Base-by-base conservation (phyloP, 2,329 filamentous ascomycete genomes). In the Claviceps paspali region DNA sequence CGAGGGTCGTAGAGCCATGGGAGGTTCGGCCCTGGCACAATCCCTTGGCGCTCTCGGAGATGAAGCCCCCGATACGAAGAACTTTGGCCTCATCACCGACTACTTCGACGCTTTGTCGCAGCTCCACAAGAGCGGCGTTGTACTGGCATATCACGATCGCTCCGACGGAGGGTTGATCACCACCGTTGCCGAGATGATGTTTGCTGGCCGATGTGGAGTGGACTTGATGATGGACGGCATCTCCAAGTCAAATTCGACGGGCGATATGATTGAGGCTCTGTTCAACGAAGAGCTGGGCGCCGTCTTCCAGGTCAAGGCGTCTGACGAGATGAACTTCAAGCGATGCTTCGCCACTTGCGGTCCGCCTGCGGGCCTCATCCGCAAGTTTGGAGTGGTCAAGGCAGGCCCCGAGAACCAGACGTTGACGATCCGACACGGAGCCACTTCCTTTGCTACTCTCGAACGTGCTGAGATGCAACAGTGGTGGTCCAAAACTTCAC, bases 241-340 rank as follows among this genome's bases (percentile, higher is more conserved):
- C 28, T 62, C 71, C 21, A 75, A 73, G 41, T 75, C 73, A 18
- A 67, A 77, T 30, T 69, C 70, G 8, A 63, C 73, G 32, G 67
- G 76, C 1, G 65, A 76, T 50, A 60, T 92, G 14, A 63, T 94
- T 6, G 75, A 85, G 39, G 73, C 81, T 0, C 71, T 98, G 15
- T 96, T 98, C 73, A 95, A 87, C 56, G 91, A 96, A 59, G 91
- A 96, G 56, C 74, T 96, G 15, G 91, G 91, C 45, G 88, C 87
- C 12, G 81, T 96, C 23, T 96, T 96, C 76, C 91, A 98, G 59
- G 77, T 96, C 37, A 79, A 82, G 48, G 86, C 84, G 58, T 70
- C 73, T 36, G 79, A 95, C 47, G 83, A 94, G 59, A 80, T 71
- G 41, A 76, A 80, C 43, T 96, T 96, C 70, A 80, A 80, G 50